A percentile compares a stretch with the other conserved stretches of the same genome.
Evolutionary conservation across 2,329 filamentous ascomycete genomes (phyloP).

Genomic region (Nemania diffusa): DNA sequence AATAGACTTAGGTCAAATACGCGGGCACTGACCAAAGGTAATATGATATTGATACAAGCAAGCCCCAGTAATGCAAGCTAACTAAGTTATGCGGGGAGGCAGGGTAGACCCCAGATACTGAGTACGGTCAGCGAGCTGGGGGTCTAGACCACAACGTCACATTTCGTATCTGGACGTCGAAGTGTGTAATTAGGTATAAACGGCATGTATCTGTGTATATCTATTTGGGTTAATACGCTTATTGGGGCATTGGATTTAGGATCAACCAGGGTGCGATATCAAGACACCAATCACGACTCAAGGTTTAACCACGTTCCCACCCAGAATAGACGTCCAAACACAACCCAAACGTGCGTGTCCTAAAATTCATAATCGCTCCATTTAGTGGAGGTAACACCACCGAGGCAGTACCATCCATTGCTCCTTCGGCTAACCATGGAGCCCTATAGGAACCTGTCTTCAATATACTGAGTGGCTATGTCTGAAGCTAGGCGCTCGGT

Average conservation of each 20-base stretch:
- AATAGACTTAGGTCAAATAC: constrained; percentile 22
- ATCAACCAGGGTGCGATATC: constrained; percentile 10
- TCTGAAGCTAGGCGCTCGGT: neutral
- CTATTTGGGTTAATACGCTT: neutral
- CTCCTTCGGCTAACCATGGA: neutral
- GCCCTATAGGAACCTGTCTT: neutral
- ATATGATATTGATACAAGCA: constrained; percentile 28
- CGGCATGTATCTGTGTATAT: constrained; percentile 10
- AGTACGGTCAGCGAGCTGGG: constrained; percentile 13
- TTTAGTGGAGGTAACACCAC: neutral
- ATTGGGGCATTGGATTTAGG: neutral
- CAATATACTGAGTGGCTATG: constrained; percentile 5
- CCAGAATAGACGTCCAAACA: neutral
- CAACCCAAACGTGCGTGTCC: neutral
- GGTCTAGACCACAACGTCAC: neutral
- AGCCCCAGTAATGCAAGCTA: constrained; percentile 4
- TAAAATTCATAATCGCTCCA: constrained; percentile 1
- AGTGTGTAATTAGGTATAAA: neutral
- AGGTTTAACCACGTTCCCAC: constrained; percentile 19
- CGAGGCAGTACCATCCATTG: neutral
- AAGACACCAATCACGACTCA: constrained; percentile 23
- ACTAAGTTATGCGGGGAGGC: constrained; percentile 17
- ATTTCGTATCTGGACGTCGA: neutral
- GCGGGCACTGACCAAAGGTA: constrained; percentile 21
- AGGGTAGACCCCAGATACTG: constrained; percentile 2